Conservation (phyloP, 805 yeast species). For the Maudiozyma saulgeensis region DNA sequence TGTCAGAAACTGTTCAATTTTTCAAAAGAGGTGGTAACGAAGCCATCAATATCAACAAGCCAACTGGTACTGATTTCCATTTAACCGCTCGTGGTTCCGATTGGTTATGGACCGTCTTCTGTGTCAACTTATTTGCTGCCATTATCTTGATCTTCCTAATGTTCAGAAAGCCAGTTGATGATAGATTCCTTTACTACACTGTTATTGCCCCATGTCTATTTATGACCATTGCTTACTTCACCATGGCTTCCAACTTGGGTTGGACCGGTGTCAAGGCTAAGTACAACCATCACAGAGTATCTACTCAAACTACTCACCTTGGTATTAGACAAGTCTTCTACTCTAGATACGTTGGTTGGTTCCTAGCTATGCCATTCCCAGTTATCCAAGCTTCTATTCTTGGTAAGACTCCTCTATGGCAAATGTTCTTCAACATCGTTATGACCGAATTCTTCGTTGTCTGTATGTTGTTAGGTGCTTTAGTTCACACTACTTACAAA, state of each 20-base stretch:
- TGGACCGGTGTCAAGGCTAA: conserved; percentile 40
- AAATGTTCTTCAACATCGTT: conserved; percentile 25
- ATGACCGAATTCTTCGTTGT: conserved; percentile 35
- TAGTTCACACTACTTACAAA: conserved; percentile 39
- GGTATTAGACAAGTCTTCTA: conserved; percentile 49
- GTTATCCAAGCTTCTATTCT: conserved; percentile 25
- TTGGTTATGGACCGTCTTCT: conserved; percentile 60
- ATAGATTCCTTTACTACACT: conserved; percentile 30
- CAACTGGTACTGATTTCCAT: conserved; percentile 40
- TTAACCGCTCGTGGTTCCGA: conserved; percentile 53
- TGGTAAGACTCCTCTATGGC: conserved; percentile 20
- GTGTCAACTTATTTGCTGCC: conserved; percentile 34
- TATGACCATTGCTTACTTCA: conserved; percentile 42
- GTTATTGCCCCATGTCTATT: conserved; percentile 38
- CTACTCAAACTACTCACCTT: conserved; percentile 18
- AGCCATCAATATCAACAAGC: conserved; percentile 38
- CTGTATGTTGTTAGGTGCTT: conserved; percentile 36
- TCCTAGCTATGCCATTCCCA: conserved; percentile 42
- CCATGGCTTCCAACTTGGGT: conserved; percentile 53
- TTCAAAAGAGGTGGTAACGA: conserved; percentile 28
- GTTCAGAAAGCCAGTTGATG: conserved; percentile 23
- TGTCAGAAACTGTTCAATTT: conserved; percentile 13
- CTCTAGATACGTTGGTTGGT: conserved; percentile 50
- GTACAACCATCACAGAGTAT: conserved; percentile 38
- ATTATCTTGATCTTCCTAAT: conserved; percentile 21